Percentiles rank a stretch among this genome's conserved stretches.
Conservation (phyloP, 2,329 filamentous ascomycete species). For the Fonsecaea pugnacius region DNA sequence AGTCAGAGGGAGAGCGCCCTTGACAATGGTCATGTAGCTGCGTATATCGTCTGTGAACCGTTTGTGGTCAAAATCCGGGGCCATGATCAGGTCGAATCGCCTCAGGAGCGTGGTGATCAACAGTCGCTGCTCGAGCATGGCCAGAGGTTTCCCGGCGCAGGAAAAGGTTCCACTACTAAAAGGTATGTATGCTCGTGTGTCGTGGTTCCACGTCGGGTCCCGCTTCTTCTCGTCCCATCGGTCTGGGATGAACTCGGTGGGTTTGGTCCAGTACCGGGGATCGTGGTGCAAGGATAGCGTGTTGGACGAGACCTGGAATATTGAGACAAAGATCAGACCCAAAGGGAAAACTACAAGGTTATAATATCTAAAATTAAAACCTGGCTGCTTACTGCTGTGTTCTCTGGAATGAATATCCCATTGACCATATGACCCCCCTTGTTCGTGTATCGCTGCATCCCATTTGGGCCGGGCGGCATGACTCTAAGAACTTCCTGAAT, state of each 20-base stretch:
- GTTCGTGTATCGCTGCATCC: not conserved
- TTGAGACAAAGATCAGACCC: too few relatives aligned
- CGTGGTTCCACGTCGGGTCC: constrained; percentile 3
- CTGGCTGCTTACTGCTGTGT: not conserved
- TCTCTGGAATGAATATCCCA: not conserved
- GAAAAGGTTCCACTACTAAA: constrained; percentile 4
- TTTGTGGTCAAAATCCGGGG: not conserved
- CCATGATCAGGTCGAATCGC: constrained; percentile 3
- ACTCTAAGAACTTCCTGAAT: not conserved
- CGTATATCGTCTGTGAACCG: not conserved
- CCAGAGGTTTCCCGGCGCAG: not conserved
- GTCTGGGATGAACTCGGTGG: constrained; percentile 5
- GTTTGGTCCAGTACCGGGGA: not conserved
- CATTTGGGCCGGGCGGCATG: constrained; percentile 1
- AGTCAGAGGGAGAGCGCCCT: too few relatives aligned
- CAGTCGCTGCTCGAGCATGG: constrained; percentile 4
- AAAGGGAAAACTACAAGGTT: too few relatives aligned
- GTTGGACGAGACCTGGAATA: not conserved
- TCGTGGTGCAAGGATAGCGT: not conserved
- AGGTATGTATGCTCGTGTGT: not conserved
- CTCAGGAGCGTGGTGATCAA: not conserved
- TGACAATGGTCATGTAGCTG: not conserved
- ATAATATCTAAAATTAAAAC: too few relatives aligned
- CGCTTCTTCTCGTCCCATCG: constrained; percentile 1
- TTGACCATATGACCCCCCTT: constrained; percentile 2